Base-by-base conservation (phyloP, 148 eudicot genomes). In the Spergularia bocconei region DNA sequence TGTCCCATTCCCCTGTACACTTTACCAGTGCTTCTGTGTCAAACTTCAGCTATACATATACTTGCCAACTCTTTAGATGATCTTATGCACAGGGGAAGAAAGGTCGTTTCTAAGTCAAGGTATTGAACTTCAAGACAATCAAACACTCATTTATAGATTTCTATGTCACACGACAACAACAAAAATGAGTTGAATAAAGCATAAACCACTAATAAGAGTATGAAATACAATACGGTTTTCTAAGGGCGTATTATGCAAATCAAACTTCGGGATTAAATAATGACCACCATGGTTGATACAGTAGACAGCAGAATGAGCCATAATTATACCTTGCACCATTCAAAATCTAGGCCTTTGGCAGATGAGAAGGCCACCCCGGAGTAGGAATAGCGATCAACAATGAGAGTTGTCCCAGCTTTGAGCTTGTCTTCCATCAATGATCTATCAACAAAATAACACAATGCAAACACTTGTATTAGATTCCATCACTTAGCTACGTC, bases 311-410 rank as follows among this genome's bases (percentile, higher is more conserved):
- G 13, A 15, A 67, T 47, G 47, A 11, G 17, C 2, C 21, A 17
- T 25, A 62, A 7, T 10, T 39, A 76, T 83, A 95, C 99, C 98
- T 95, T 95, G 70, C 99, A 95, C 98, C 99, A 95, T 20, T 92
- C 88, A 63, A 92, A 72, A 81, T 89, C 86, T 67, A 95, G 89
- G 75, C 99, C 99, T 84, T 95, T 95, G 54, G 99, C 99, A 79
- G 97, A 84, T 25, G 99, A 92, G 82, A 95, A 95, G 2, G 97
- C 99, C 71, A 95, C 97, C 73, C 99, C 97, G 19, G 99, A 95
- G 81, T 87, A 95, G 16, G 99, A 90, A 84, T 95, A 95, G 20
- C 99, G 97, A 85, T 95, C 99, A 60, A 95, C 89, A 19, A 92
- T 83, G 36, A 95, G 91, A 16, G 97, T 88, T 11, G 87, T 92